Evolutionary conservation across 2,329 filamentous ascomycete genomes (phyloP), one percentile per base, ranked within the genome.

Genomic region (Pseudocercospora pini-densiflorae): DNA sequence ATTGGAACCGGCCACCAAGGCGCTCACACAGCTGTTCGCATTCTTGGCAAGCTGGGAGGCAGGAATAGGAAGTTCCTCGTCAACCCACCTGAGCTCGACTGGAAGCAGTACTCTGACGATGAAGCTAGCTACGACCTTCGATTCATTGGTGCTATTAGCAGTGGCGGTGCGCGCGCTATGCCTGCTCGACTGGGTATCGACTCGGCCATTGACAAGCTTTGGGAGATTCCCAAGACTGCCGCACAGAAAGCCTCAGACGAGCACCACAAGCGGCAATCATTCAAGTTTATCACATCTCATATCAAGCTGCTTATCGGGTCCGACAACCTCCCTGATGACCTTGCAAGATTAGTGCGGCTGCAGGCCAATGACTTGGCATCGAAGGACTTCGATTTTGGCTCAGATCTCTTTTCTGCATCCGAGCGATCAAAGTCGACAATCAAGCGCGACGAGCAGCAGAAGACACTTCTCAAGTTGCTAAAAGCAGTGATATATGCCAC

Each of bases 31-130:
- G 98, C 95, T 0, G 97, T 99, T 90, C 87, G 95, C 54, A 99
- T 99, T 64, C 85, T 99, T 1, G 95, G 95, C 14, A 99, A 99
- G 79, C 87, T 99, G 12, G 95, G 96, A 54, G 95, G 95, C 7
- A 89, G 95, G 27, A 99, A 99, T 75, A 86, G 96, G 40, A 97
- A 97, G 76, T 99, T 97, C 78, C 90, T 98, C 82, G 97, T 92
- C 5, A 92, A 93, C 57, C 92, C 94, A 1, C 90, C 94, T 5
- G 88, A 90, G n/a, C 86, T 99, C 12, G 86, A 88, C 0, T 98
- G 92, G 79, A 90, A 93, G 77, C 86, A 90, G 59, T 98, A 91
- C 76, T 90, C 94, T 5, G 95, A 99, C 77, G 95, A 98, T 73
- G 83, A 88, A 21, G 87, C 93, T 0, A 97, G 92, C 75, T 92